phyloP scores from a whole-genome alignment of 1,284 basidiomycete species.

The Neonothopanus nambi region DNA sequence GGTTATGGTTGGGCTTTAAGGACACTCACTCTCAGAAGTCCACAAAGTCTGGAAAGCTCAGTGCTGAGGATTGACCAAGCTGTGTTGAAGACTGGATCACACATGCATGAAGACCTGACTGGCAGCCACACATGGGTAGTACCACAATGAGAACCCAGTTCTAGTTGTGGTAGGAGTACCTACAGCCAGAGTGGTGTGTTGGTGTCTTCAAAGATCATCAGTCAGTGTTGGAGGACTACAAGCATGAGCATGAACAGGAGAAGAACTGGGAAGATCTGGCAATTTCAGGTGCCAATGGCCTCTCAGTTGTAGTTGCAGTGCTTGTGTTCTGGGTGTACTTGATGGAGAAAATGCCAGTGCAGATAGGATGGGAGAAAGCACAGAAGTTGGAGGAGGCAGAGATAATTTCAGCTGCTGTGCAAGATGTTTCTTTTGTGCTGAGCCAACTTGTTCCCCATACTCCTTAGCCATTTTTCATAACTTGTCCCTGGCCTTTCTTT shows the following conservation, averaged over 20 bases:
- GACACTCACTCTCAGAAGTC: not conserved
- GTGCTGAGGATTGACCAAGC: not conserved
- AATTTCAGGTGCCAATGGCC: not conserved
- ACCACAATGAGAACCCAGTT: not conserved
- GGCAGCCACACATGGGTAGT: not conserved
- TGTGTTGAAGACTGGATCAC: not conserved
- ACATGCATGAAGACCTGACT: not conserved
- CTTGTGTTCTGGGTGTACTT: not conserved
- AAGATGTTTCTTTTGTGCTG: too few relatives aligned
- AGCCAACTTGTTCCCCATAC: too few relatives aligned
- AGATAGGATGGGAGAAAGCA: too few relatives aligned
- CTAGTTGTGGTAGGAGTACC: not conserved
- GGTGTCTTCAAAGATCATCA: too few relatives aligned
- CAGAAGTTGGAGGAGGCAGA: too few relatives aligned
- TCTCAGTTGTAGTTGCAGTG: not conserved
- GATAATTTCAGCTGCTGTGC: too few relatives aligned
- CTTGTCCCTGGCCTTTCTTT: too few relatives aligned
- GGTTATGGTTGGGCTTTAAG: not conserved
- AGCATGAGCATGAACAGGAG: too few relatives aligned
- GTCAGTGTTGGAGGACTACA: too few relatives aligned
- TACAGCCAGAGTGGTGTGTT: not conserved
- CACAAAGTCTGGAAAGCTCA: not conserved
- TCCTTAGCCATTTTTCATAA: too few relatives aligned
- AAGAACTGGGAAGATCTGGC: not conserved
- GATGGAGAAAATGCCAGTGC: too few relatives aligned